phyloP scores from a whole-genome alignment of 768 basidiomycete genomes.

The Amanita phalloides region DNA sequence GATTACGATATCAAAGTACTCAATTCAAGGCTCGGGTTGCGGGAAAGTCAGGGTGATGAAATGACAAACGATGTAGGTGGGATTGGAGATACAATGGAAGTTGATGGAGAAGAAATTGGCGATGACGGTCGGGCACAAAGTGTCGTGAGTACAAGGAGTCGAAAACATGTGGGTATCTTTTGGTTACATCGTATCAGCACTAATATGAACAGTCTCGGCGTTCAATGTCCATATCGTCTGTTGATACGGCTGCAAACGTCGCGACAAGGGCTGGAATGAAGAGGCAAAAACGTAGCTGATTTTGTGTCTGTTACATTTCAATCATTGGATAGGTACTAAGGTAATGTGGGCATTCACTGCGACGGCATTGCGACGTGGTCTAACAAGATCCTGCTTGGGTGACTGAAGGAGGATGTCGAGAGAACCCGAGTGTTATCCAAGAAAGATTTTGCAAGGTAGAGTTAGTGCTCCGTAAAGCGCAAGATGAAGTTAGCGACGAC shows the following conservation, averaged over 20 bases:
- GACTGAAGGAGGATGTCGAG: neutral
- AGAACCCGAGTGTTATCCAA: neutral
- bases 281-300: constrained; percentile 44
- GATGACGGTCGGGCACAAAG: constrained; percentile 57
- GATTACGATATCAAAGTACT: constrained; percentile 77
- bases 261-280: constrained; percentile 42
- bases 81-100: constrained; percentile 33
- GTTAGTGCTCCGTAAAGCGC: constrained; percentile 47
- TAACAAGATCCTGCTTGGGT: neutral
- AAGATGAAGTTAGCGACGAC: constrained; percentile 80
- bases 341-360: neutral
- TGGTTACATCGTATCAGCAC: constrained; percentile 3
- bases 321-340: neutral
- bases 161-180: constrained; percentile 44
- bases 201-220: constrained; percentile 34
- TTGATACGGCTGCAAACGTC: constrained; percentile 50
- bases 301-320: neutral
- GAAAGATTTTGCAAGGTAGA: neutral
- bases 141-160: constrained; percentile 47
- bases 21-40: constrained; percentile 47
- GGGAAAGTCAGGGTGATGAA: constrained; percentile 28
- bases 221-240: constrained; percentile 67
- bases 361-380: neutral
- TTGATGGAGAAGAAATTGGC: constrained; percentile 35
- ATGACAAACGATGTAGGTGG: constrained; percentile 24